Evolutionary conservation across 2,329 filamentous ascomycete species (phyloP).

Genomic region (Bipolaris bicolor): DNA sequence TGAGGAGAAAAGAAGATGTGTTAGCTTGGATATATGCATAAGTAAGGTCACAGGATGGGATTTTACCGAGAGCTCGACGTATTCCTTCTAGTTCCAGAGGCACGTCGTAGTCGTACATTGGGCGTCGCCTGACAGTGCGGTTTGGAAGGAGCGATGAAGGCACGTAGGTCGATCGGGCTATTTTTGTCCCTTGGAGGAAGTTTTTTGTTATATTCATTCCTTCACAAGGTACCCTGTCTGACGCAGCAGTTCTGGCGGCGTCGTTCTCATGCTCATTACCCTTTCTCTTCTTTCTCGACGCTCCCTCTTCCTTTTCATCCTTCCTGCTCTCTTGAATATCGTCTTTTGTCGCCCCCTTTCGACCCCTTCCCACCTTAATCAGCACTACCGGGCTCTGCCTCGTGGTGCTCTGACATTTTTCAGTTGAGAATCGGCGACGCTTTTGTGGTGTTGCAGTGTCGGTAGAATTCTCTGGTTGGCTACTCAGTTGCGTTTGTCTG

Average conservation of each 20-base stretch:
- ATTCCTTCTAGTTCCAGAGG: conserved; percentile 17
- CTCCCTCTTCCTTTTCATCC: background rate
- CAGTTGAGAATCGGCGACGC: background rate
- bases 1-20: too few relatives aligned
- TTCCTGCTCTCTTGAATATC: background rate
- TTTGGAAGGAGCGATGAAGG: too few relatives aligned
- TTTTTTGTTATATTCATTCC: background rate
- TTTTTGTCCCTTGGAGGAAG: background rate
- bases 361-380: background rate
- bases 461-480: background rate
- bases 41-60: too few relatives aligned
- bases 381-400: background rate
- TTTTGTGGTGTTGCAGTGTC: background rate
- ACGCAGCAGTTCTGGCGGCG: background rate
- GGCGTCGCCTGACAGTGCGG: background rate
- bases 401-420: background rate
- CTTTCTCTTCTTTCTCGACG: background rate
- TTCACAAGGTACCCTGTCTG: background rate
- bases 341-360: background rate
- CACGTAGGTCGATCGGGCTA: background rate
- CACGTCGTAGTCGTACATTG: conserved; percentile 13
- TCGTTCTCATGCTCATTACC: background rate
- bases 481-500: background rate
- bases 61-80: conserved; percentile 18
- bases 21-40: background rate